These are phyloP conservation scores for Microglena sp. DNA, from an alignment of 139 green algal genomes.

Conservation along the genomic window DNA sequence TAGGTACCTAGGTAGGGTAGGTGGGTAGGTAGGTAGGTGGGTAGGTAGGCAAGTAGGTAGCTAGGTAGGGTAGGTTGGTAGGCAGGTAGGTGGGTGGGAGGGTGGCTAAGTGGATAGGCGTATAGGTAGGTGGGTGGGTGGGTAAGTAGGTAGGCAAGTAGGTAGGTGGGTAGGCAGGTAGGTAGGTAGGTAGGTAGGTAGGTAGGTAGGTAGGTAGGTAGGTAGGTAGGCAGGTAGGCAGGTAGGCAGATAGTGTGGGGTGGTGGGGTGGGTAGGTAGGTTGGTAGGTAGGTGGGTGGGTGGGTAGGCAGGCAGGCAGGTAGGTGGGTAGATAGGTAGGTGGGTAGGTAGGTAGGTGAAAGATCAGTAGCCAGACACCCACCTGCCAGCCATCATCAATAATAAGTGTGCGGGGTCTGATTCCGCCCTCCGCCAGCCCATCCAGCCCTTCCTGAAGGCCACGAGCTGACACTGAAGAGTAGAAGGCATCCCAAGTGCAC, in stretches of 20 bases:
- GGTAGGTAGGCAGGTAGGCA: too few species aligned
- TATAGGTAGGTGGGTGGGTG: neutral
- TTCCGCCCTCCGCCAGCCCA: constrained; percentile 40
- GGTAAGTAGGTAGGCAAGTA: neutral
- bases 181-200: neutral
- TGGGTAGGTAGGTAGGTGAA: neutral
- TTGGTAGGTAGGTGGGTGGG: neutral
- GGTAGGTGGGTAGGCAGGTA: neutral
- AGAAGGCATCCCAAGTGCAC: constrained; percentile 98
- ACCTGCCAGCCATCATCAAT: constrained; percentile 77
- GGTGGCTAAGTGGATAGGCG: neutral
- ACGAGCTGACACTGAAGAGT: constrained; percentile 70
- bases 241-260: too few species aligned
- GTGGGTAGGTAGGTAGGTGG: neutral
- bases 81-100: neutral
- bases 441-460: constrained; percentile 59
- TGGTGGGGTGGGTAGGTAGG: too few species aligned
- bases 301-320: neutral
- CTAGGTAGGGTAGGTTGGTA: too few species aligned
- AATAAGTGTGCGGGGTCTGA: constrained; percentile 63
- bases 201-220: too few species aligned
- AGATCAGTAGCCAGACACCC: constrained; percentile 3
- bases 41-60: too few species aligned
- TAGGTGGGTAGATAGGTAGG: neutral
- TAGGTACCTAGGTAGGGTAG: too few species aligned